phyloP scores from a whole-genome alignment of 306 rosid genomes.

The Casuarina cunninghamiana region DNA sequence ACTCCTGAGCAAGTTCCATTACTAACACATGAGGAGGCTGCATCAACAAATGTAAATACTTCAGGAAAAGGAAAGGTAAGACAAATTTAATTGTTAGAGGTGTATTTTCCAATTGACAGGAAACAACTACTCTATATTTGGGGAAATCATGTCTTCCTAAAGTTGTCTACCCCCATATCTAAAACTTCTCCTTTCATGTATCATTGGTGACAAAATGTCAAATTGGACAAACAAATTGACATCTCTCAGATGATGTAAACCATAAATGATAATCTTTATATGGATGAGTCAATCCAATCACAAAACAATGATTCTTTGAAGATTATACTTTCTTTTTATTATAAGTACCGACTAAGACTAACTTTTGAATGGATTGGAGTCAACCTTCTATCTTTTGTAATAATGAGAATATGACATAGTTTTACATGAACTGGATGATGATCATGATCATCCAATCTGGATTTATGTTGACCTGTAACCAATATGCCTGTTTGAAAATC shows the following conservation, averaged over 20 bases:
- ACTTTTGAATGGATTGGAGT: background rate
- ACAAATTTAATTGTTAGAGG: background rate
- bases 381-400: background rate
- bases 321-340: background rate
- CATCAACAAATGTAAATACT: constrained; percentile 32
- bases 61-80: constrained; percentile 56
- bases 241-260: background rate
- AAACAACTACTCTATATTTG: background rate
- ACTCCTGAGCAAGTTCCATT: constrained; percentile 62
- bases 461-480: background rate
- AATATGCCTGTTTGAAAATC: background rate
- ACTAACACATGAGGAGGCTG: constrained; percentile 50
- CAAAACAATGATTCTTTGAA: background rate
- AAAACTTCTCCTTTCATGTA: background rate
- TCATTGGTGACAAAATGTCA: background rate
- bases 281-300: background rate
- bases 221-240: background rate
- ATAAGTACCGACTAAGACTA: background rate
- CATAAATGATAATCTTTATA: background rate
- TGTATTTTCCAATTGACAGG: background rate
- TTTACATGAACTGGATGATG: background rate
- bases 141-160: background rate
- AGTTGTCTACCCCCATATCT: background rate
- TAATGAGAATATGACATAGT: background rate
- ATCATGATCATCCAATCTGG: background rate